phyloP scores from a whole-genome alignment of 2,329 filamentous ascomycete genomes.

The Aspergillus aculeatinus region DNA sequence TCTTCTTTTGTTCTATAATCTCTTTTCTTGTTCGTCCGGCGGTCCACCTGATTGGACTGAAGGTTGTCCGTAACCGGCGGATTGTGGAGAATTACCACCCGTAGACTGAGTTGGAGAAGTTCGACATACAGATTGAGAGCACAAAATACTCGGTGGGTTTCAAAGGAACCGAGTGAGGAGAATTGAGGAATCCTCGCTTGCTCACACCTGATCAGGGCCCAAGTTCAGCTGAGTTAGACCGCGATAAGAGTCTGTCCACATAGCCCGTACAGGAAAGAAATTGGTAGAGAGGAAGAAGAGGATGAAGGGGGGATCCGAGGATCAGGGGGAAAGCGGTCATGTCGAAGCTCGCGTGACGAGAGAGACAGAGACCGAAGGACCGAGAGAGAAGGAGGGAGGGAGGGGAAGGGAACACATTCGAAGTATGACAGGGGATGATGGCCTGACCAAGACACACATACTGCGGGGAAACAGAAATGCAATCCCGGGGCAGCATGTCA shows the following conservation, averaged over 20 bases:
- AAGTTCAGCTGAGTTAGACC: not conserved
- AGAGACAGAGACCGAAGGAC: too few species aligned
- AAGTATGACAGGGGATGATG: constrained; percentile 3
- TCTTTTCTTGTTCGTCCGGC: too few species aligned
- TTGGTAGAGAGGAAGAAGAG: constrained; percentile 7
- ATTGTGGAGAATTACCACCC: too few species aligned
- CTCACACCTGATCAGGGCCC: not conserved
- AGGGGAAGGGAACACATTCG: not conserved
- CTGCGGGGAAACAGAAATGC: not conserved
- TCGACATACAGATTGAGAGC: too few species aligned
- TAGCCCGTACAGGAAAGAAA: not conserved
- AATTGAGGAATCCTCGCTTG: not conserved
- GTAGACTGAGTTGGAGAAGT: too few species aligned
- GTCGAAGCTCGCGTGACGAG: not conserved
- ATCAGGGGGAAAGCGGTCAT: constrained; percentile 3
- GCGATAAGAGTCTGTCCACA: not conserved
- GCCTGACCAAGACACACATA: not conserved
- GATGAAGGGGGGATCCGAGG: not conserved
- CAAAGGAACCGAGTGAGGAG: not conserved
- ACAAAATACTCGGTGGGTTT: too few species aligned
- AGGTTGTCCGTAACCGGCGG: too few species aligned
- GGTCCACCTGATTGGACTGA: too few species aligned
- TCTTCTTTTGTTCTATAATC: too few species aligned
- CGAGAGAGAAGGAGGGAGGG: too few species aligned
- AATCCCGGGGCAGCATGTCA: not conserved